phyloP scores from a whole-genome alignment of 2,329 filamentous ascomycete genomes.

The Sporothrix inflata region DNA sequence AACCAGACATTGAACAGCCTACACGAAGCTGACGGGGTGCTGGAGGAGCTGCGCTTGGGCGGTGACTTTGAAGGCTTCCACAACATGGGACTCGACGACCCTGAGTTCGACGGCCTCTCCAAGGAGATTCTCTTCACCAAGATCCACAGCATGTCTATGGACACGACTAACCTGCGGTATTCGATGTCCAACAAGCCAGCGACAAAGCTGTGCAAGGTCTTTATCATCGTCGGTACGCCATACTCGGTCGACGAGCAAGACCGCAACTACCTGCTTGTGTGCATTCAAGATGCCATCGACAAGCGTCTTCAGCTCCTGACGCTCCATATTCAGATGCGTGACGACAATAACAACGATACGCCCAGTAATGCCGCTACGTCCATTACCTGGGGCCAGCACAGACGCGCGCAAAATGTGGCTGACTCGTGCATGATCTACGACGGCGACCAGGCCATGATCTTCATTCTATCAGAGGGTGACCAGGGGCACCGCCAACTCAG shows the following conservation, averaged over 20 bases:
- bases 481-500: conserved; percentile 68
- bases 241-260: conserved; percentile 58
- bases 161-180: conserved; percentile 64
- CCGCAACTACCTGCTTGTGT: conserved; percentile 63
- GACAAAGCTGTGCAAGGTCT: conserved; percentile 62
- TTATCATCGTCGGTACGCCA: conserved; percentile 65
- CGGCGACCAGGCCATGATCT: conserved; percentile 67
- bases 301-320: conserved; percentile 69
- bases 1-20: conserved; percentile 62
- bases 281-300: conserved; percentile 70
- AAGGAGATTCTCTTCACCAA: conserved; percentile 74
- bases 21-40: conserved; percentile 67
- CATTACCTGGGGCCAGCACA: conserved; percentile 54
- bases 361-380: conserved; percentile 5
- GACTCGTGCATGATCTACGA: conserved; percentile 75
- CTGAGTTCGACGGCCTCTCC: conserved; percentile 70
- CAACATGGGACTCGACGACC: conserved; percentile 72
- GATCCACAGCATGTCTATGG: conserved; percentile 67
- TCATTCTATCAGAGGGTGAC: conserved; percentile 68
- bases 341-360: conserved; percentile 31
- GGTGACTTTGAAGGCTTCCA: conserved; percentile 69
- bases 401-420: conserved; percentile 67
- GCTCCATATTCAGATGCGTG: conserved; percentile 55
- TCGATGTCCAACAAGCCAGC: conserved; percentile 59
- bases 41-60: conserved; percentile 68